Conservation (phyloP, 2,329 filamentous ascomycete genomes). For the Alternaria conjuncta region DNA sequence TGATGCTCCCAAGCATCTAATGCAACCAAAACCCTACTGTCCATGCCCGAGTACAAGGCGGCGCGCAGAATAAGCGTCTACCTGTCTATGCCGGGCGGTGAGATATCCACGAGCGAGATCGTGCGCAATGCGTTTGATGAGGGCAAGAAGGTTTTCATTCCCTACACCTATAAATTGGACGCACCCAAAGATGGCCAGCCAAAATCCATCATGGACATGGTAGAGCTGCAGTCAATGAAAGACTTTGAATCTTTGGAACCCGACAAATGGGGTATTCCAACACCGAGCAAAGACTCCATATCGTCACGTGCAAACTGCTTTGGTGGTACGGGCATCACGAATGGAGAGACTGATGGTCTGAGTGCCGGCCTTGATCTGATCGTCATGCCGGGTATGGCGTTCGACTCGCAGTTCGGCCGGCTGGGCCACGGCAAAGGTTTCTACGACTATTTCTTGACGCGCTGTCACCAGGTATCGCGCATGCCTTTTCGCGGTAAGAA, state of each 20-base stretch:
- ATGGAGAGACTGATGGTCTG: conserved; percentile 43
- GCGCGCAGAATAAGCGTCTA: conserved; percentile 84
- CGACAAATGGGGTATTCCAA: conserved; percentile 96
- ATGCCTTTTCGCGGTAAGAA: conserved; percentile 67
- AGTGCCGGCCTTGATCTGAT: conserved; percentile 75
- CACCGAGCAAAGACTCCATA: conserved; percentile 71
- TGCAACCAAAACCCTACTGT: conserved; percentile 69
- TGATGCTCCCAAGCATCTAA: conserved; percentile 61
- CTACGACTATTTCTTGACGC: conserved; percentile 90
- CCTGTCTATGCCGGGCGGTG: conserved; percentile 87
- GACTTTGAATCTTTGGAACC: conserved; percentile 80
- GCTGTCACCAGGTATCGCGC: conserved; percentile 64
- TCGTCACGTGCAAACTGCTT: conserved; percentile 74
- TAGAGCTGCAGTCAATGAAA: conserved; percentile 72
- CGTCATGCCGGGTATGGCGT: conserved; percentile 90
- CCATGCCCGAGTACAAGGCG: conserved; percentile 74
- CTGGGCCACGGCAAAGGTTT: conserved; percentile 96
- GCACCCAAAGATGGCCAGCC: conserved; percentile 51
- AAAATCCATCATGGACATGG: conserved; percentile 91
- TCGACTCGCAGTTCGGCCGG: conserved; percentile 76
- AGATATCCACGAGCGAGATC: conserved; percentile 83
- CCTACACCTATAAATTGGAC: conserved; percentile 76
- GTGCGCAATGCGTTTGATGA: conserved; percentile 77
- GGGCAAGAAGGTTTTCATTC: conserved; percentile 89
- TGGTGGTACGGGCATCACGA: conserved; percentile 62